Base-by-base conservation (phyloP, 805 yeast species). In the Wickerhamomyces pijperi region DNA sequence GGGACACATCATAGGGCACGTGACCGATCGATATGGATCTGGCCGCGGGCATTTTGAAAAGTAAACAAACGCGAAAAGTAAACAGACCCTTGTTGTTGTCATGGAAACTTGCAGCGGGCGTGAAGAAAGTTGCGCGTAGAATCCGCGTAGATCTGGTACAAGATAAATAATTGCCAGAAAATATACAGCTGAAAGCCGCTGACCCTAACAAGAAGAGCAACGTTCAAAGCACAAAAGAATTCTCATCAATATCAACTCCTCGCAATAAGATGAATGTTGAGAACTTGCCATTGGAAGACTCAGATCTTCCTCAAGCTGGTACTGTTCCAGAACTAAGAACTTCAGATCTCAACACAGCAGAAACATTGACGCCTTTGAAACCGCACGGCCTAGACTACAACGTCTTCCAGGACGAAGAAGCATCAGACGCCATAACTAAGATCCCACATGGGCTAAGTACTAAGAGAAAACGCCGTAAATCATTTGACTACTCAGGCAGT, bases 391-490 rank as follows among this genome's bases (percentile, higher is more conserved):
- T 41, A 2, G 14, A 43, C 5, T 51, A 51, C 32, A 37, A 39
- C 16, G 44, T 54, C 32, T 51, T 50, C 5, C 41, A 47, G 33
- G 48, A 45, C 7, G 43, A 42, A 19, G 40, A 38, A 4, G 43
- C 38, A 13, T 46, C 42, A 12, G 48, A 46, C 13, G 42, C 38
- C 9, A 16, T 54, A 19, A 51, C 50, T 19, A 61, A 54, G 45
- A 62, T 65, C 37, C 72, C 74, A 2, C 76, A 72, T 48, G 77
- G 77, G 0, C 50, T 72, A 29, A 50, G 56, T 9, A 54, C 54
- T 2, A 54, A 54, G 41, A 46, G 44, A 39, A 50, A 48, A 34
- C 58, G 58, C 39, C 58, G 58, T 36, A 49, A 46, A 39, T 51
- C 54, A 33, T 48, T 42, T 35, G 51, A 47, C 35, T 39, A 43